Evolutionary conservation across 768 basidiomycete species (phyloP).

Genomic region (Royoungia palumana): DNA sequence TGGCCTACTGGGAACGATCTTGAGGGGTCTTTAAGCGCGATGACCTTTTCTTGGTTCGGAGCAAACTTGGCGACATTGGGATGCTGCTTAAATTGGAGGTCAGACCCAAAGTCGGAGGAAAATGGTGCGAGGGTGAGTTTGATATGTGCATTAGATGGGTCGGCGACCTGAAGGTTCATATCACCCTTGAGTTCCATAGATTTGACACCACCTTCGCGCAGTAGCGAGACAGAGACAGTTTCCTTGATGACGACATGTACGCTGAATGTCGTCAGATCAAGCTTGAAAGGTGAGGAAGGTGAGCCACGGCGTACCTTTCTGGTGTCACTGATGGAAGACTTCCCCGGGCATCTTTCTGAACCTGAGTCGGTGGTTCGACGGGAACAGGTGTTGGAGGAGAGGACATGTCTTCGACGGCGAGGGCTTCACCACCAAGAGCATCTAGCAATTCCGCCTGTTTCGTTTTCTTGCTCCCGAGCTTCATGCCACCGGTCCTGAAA

Average conservation of each 20-base stretch:
- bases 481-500: slow-evolving; percentile 96
- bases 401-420: slow-evolving; percentile 51
- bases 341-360: slow-evolving; percentile 50
- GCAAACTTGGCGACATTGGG: slow-evolving; percentile 89
- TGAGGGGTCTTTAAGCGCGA: slow-evolving; percentile 82
- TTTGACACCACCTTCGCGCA: slow-evolving; percentile 88
- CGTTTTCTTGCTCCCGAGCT: slow-evolving; percentile 89
- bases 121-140: slow-evolving; percentile 60
- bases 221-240: slow-evolving; percentile 70
- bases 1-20: slow-evolving; percentile 87
- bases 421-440: slow-evolving; percentile 76
- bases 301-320: slow-evolving; percentile 54
- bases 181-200: slow-evolving; percentile 92
- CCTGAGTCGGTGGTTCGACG: slow-evolving; percentile 42
- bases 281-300: neutral
- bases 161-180: slow-evolving; percentile 86
- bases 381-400: slow-evolving; percentile 48
- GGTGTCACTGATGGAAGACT: slow-evolving; percentile 72
- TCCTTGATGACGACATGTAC: slow-evolving; percentile 88
- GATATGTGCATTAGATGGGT: slow-evolving; percentile 68
- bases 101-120: slow-evolving; percentile 56
- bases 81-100: slow-evolving; percentile 94
- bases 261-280: slow-evolving; percentile 37
- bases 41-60: slow-evolving; percentile 59
- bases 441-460: slow-evolving; percentile 86